A percentile compares a stretch with the other conserved stretches of the same genome.
phyloP scores from a whole-genome alignment of 768 basidiomycete genomes.

The Rhodotorula kratochvilovae region DNA sequence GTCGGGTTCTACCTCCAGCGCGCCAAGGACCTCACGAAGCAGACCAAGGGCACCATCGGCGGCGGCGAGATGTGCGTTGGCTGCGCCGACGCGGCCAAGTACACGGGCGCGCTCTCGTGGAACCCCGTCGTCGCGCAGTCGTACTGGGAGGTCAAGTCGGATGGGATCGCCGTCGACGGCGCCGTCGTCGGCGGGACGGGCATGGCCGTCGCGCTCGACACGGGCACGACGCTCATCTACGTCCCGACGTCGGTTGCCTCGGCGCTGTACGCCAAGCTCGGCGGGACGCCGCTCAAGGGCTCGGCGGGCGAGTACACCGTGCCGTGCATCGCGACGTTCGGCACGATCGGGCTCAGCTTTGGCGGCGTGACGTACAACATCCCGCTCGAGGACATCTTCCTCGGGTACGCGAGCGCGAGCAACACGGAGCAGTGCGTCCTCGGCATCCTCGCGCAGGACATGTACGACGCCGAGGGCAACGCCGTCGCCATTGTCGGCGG shows the following conservation, averaged over 20 bases:
- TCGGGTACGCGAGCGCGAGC: slow-evolving; percentile 27
- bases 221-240: slow-evolving; percentile 42
- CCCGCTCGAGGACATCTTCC: slow-evolving; percentile 34
- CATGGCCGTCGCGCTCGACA: slow-evolving; percentile 41
- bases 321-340: slow-evolving; percentile 29
- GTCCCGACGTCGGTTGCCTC: slow-evolving; percentile 25
- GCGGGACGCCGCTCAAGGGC: slow-evolving; percentile 20
- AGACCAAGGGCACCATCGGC: slow-evolving; percentile 26
- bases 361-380: slow-evolving; percentile 30
- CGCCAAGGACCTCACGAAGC: slow-evolving; percentile 32
- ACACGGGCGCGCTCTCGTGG: slow-evolving; percentile 35
- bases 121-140: slow-evolving; percentile 26
- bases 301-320: slow-evolving; percentile 26
- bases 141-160: slow-evolving; percentile 28
- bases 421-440: slow-evolving; percentile 29
- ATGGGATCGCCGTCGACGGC: slow-evolving; percentile 33
- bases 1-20: slow-evolving; percentile 35
- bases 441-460: slow-evolving; percentile 32
- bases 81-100: slow-evolving; percentile 37
- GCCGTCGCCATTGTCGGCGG: slow-evolving; percentile 26
- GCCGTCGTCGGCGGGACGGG: slow-evolving; percentile 26
- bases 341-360: slow-evolving; percentile 28
- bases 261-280: slow-evolving; percentile 30
- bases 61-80: slow-evolving; percentile 39
- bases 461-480: slow-evolving; percentile 29